Base-by-base conservation (phyloP, 768 basidiomycete species). In the Obba rivulosa region DNA sequence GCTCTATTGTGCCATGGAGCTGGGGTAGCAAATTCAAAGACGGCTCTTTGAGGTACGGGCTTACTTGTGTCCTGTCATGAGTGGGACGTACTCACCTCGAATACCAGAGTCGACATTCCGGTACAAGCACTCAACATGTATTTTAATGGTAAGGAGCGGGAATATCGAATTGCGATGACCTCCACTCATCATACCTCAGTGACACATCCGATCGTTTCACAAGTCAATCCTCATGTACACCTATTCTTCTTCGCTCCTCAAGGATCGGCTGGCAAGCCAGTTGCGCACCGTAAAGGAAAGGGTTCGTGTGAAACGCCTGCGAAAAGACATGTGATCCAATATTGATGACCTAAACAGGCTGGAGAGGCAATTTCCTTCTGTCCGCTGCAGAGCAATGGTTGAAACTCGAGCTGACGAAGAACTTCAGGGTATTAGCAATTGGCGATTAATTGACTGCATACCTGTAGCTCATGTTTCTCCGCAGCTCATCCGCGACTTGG, bases 11-110 rank as follows among this genome's bases (percentile, higher is more conserved):
- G 7, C 93, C 93, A 0, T 94, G 92, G 87, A 95, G 87, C 62
- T 93, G 92, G 83, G 94, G 93, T 21, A 91, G 87, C 53, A 78
- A 86, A 52, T 97, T 94, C 67, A 94, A 90, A 62, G 93, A 97
- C 60, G 93, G 93, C 2, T 92, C 90, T 22, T 66, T 96, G 31
- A 78, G 91, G 88, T 86, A 50, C 28, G 72, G 51, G 11, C 24
- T 21, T 3, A 18, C 28, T 31, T 13, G 14, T 41, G 39, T 20
- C 18, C 25, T 22, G 23, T 20, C 5, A 10, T 22, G 16, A 4
- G 17, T 13, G 35, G 31, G 28, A 46, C 31, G 45, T 18, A 2
- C 41, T 35, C 4, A 34, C 41, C 8, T 25, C 5, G 46, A 20
- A 40, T 1, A 82, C 1, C 42, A 86, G 93, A 58, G 95, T 96